Percentiles rank a stretch among this genome's conserved stretches.
Conservation (phyloP, 768 basidiomycete genomes). For the Epithele typhae region DNA sequence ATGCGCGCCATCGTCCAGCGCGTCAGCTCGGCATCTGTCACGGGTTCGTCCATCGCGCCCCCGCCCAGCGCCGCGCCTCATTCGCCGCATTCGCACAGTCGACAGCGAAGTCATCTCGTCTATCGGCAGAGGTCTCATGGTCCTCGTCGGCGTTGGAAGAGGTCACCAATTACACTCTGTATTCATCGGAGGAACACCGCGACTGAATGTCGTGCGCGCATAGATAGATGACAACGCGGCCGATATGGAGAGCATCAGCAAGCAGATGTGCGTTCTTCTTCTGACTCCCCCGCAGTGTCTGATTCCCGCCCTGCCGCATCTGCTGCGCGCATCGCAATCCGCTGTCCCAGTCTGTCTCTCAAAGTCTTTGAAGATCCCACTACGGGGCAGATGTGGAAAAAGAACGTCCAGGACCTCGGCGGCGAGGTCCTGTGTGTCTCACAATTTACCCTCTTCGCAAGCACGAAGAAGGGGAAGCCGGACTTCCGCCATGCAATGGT, state of each 20-base stretch:
- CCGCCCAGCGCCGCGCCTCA: too few relatives aligned
- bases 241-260: slow-evolving; percentile 69
- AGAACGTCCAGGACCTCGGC: slow-evolving; percentile 79
- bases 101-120: slow-evolving; percentile 74
- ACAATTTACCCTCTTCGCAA: slow-evolving; percentile 88
- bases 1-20: slow-evolving; percentile 90
- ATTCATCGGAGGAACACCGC: slow-evolving; percentile 5
- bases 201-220: slow-evolving; percentile 22
- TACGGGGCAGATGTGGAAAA: slow-evolving; percentile 75
- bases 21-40: slow-evolving; percentile 80
- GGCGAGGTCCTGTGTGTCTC: slow-evolving; percentile 94
- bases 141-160: slow-evolving; percentile 83
- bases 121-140: slow-evolving; percentile 84
- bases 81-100: slow-evolving; percentile 40
- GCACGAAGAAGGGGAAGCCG: slow-evolving; percentile 85
- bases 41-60: slow-evolving; percentile 44
- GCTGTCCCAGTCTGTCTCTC: slow-evolving; percentile 52
- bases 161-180: slow-evolving; percentile 36
- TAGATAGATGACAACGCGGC: slow-evolving; percentile 73
- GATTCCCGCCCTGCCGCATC: not conserved
- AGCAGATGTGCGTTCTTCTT: slow-evolving; percentile 68
- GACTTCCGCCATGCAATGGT: slow-evolving; percentile 96
- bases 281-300: slow-evolving; percentile 4
- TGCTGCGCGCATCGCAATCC: too few relatives aligned
- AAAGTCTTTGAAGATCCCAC: slow-evolving; percentile 63